Evolutionary conservation across 2,329 filamentous ascomycete species (phyloP).

Genomic region (Scedosporium minutisporum): DNA sequence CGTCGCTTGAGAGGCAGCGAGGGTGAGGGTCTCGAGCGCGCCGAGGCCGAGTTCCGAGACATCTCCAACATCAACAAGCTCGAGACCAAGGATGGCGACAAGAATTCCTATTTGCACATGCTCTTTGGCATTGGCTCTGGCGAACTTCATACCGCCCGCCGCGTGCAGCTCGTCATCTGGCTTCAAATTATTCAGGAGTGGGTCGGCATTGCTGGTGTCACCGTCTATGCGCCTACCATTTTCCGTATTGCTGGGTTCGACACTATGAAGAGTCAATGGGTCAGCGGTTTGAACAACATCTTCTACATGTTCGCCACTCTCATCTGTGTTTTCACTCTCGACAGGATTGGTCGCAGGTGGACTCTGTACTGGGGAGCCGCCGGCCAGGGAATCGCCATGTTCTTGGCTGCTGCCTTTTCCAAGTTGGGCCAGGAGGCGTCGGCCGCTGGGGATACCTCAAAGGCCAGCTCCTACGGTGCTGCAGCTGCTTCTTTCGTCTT

Average conservation of each 20-base stretch:
- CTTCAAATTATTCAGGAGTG: constrained; percentile 63
- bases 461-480: constrained; percentile 48
- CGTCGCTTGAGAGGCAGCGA: constrained; percentile 51
- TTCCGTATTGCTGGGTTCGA: constrained; percentile 60
- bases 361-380: constrained; percentile 33
- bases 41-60: constrained; percentile 57
- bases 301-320: constrained; percentile 39
- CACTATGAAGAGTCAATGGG: constrained; percentile 51
- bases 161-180: constrained; percentile 63
- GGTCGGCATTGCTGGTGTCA: constrained; percentile 61
- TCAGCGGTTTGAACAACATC: constrained; percentile 41
- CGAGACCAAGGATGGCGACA: constrained; percentile 49
- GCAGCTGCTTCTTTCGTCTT: constrained; percentile 60
- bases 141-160: constrained; percentile 55
- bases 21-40: constrained; percentile 39
- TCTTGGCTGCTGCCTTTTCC: constrained; percentile 51
- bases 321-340: constrained; percentile 27
- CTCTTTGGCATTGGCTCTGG: constrained; percentile 56
- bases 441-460: constrained; percentile 25
- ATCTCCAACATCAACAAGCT: constrained; percentile 54
- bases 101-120: constrained; percentile 55
- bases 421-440: constrained; percentile 34
- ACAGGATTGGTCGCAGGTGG: constrained; percentile 30
- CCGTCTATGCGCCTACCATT: constrained; percentile 47
- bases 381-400: constrained; percentile 45